Base-by-base conservation (phyloP, 768 basidiomycete genomes). In the Phanerodontia chrysosporium region DNA sequence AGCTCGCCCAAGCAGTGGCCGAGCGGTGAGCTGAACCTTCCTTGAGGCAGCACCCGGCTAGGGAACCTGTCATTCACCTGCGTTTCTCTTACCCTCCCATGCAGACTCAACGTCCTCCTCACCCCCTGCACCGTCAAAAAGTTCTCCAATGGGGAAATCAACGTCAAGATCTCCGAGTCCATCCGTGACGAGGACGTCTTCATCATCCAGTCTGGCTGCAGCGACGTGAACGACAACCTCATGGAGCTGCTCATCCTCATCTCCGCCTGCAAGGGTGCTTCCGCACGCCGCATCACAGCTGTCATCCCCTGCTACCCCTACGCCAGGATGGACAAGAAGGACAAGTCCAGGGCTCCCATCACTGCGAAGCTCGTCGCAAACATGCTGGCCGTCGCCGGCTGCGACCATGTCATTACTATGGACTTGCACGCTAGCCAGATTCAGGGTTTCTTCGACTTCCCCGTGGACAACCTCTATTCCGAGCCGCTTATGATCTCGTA, bases 341-440 rank as follows among this genome's bases (percentile, higher is more conserved):
- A 99, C 78, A 92, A 91, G 78, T 87, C 86, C 5, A 83, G 96
- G 7, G 94, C 95, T 3, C 96, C 97, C 25, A 99, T 99, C 72
- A 98, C 96, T 4, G 95, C 96, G 48, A 99, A 99, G 76, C 83
- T 99, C 55, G 92, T 98, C 49, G 95, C 96, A 24, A 98, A 97
- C 74, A 98, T 98, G 96, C 80, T 99, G 60, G 88, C 86, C 45
- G 92, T 97, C 49, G 95, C 97, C 9, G 96, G 96, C 24, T 97
- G 95, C 70, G 96, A 98, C 74, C 96, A 98, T 70, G 89, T 99
- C 68, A 98, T 99, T 65, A 98, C 96, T n/a, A 96, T 98, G 90
- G 95, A 98, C 72, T 77, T 98, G 52, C 96, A 98, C 69, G 95
- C 96, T 44, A 90, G 90, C 67, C 96, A 98, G 76, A 98, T 98